Evolutionary conservation across 805 yeast species (phyloP).

Genomic region (Kodamaea kakaduensis): DNA sequence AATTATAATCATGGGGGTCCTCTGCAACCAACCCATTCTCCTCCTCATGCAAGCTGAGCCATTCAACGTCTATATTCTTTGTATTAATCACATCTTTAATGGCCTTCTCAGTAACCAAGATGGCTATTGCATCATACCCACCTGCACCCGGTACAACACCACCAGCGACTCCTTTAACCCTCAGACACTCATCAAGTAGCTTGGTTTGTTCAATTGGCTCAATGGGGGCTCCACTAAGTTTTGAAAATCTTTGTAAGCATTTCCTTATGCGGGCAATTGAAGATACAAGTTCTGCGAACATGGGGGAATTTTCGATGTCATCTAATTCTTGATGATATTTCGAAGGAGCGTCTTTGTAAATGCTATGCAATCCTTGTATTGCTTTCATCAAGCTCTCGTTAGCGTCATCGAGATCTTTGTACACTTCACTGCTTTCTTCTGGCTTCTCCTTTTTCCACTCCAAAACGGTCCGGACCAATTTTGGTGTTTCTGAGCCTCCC

Average conservation of each 20-base stretch:
- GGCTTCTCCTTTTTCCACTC: slow-evolving; percentile 61
- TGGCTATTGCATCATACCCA: slow-evolving; percentile 88
- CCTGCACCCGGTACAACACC: slow-evolving; percentile 99
- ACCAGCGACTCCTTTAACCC: slow-evolving; percentile 72
- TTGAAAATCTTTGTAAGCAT: slow-evolving; percentile 58
- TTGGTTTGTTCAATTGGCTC: slow-evolving; percentile 79
- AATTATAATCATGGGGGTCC: slow-evolving; percentile 8
- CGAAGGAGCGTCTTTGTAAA: slow-evolving; percentile 26
- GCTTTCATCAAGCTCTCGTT: slow-evolving; percentile 55
- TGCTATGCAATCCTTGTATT: slow-evolving; percentile 36
- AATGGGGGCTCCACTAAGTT: slow-evolving; percentile 71
- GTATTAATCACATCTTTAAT: slow-evolving; percentile 17
- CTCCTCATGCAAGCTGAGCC: slow-evolving; percentile 68
- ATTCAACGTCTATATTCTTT: slow-evolving; percentile 43
- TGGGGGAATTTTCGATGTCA: slow-evolving; percentile 13
- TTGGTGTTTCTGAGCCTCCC: slow-evolving; percentile 94
- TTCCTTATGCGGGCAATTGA: slow-evolving; percentile 51
- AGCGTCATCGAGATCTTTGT: slow-evolving; percentile 50
- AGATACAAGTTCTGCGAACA: slow-evolving; percentile 21
- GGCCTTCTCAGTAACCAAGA: slow-evolving; percentile 53
- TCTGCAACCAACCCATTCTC: slow-evolving; percentile 55
- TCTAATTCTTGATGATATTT: slow-evolving; percentile 25
- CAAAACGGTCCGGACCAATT: slow-evolving; percentile 71
- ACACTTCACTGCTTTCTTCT: slow-evolving; percentile 48
- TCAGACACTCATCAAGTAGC: slow-evolving; percentile 50